These are phyloP conservation scores for Pichia terricola DNA, from an alignment of 1,139 yeast species.

Conservation along the genomic window DNA sequence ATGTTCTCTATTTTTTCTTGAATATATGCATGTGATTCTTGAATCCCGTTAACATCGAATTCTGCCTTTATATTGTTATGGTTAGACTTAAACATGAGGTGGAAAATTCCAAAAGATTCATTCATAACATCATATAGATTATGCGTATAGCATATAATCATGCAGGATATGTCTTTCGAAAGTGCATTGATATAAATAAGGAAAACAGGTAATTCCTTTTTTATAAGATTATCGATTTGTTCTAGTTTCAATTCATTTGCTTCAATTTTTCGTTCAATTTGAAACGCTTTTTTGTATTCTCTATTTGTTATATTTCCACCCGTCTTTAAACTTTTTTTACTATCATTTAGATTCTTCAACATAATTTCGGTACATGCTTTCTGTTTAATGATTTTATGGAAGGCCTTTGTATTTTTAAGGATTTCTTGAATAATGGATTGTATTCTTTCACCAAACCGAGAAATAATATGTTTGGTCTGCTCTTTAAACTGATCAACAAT, in stretches of 20 bases:
- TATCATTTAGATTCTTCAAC: conserved; percentile 19
- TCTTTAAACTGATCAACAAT: conserved; percentile 10
- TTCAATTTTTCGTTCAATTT: conserved; percentile 29
- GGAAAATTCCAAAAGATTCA: conserved; percentile 11
- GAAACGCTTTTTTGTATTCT: conserved; percentile 28
- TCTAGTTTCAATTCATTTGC: conserved; percentile 27
- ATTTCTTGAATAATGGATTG: conserved; percentile 10
- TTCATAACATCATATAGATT: conserved; percentile 26
- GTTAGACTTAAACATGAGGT: conserved; percentile 13
- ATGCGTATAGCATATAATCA: conserved; percentile 28
- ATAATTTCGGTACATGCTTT: conserved; percentile 31
- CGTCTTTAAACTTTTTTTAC: conserved; percentile 12
- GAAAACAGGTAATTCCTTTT: conserved; percentile 25
- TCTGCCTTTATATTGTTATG: conserved; percentile 5
- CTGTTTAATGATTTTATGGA: conserved; percentile 26
- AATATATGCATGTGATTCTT: conserved; percentile 9
- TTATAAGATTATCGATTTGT: conserved; percentile 27
- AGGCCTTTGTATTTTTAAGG: conserved; percentile 16
- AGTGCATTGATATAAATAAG: conserved; percentile 26
- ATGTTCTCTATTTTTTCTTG: neutral
- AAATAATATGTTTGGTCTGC: conserved; percentile 9
- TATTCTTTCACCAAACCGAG: conserved; percentile 11
- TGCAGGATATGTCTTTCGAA: conserved; percentile 25
- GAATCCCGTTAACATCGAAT: conserved; percentile 10
- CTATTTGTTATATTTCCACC: conserved; percentile 7